Base-by-base conservation (phyloP, 352 stramenopile genomes). In the Phytophthora lateralis region DNA sequence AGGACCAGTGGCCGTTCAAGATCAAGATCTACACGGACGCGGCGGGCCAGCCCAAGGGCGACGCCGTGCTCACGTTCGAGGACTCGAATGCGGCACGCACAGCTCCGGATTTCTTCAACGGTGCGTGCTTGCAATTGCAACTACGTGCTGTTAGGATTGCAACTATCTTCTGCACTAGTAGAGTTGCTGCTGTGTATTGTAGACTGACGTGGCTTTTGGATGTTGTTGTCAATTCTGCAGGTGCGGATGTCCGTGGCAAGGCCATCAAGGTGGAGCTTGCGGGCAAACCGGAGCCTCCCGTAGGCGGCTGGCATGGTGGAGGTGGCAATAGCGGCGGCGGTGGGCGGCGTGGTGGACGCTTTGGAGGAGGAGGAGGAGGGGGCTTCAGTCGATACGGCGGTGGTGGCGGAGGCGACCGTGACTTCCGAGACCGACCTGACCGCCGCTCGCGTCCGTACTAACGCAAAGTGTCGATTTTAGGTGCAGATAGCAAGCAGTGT, bases 1-100 rank as follows among this genome's bases (percentile, higher is more conserved):
- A 93, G 60, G 85, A 96, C 60, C 84, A 96, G 58, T 96, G 88
- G 85, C 88, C 88, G 30, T 96, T 88, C 68, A 96, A 96, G 76
- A 95, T 96, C 69, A 96, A 93, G 63, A 79, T 96, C 27, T 96
- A 96, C 67, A 83, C 82, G 58, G 87, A 95, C 51, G 70, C 88
- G 11, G 71, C 69, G 51, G 85, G 85, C 9, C 52, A 82, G 37
- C 67, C 74, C 41, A 96, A 96, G 74, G 88, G 88, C 35, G 88
- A 96, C 48, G 88, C 88, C 5, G 84, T 94, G 37, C 70, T 96
- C 27, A 94, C 83, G 43, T 96, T 87, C 52, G 88, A 96, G 71
- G 88, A 96, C 55, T 53, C 85, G 24, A 96, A 93, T 51, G 88
- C 88, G 1, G 88, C 88, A 4, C 82, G 84, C 27, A 87, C 85